Evolutionary conservation across 148 eudicot species (phyloP), one percentile per base, ranked within the genome.

Genomic region (Rhododendron ovatum): DNA sequence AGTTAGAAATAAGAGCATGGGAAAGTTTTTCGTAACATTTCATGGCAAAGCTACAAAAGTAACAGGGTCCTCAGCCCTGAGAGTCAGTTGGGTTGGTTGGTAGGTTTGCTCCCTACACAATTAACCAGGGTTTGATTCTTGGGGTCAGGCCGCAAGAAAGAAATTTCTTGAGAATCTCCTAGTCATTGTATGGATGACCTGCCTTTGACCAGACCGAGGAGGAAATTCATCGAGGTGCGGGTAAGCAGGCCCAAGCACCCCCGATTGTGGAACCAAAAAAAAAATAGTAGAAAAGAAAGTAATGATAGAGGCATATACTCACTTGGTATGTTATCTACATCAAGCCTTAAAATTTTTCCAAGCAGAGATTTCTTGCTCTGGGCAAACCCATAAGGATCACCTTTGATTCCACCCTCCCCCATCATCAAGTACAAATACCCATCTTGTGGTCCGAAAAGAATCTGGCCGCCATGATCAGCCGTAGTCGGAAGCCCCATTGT

Each of bases 291-390:
- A 48, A 48, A 20, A 59, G 22, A 55, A 55, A 53, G 61, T 18
- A 14, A 18, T 22, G 17, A 18, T 81, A 73, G 71, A 65, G 28
- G n/a, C 30, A 26, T 67, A 26, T 67, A 67, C 93, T 91, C 88
- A 96, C 99, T 94, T 89, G 98, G 96, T 50, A 93, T 81, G 37
- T 89, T 92, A 89, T 96, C 94, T 0, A 96, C 90, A 76, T 96
- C 98, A 43, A 96, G 88, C 89, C 99, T 92, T 92, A 96, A 84
- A 33, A 96, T 88, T 84, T 96, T 96, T 65, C 99, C 99, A 10
- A 96, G 94, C 82, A 95, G 87, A 7, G 98, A 96, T 88, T 93
- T 96, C 93, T 96, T 96, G 88, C 94, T 96, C 84, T 96, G 99
- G 26, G 98, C 88, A 65, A 96, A 95, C 87, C 89, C 83, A 41